A percentile compares a stretch with the other conserved stretches of the same genome.
Evolutionary conservation across 108 stramenopile genomes (phyloP).

Genomic region (Nitzschia sp.): DNA sequence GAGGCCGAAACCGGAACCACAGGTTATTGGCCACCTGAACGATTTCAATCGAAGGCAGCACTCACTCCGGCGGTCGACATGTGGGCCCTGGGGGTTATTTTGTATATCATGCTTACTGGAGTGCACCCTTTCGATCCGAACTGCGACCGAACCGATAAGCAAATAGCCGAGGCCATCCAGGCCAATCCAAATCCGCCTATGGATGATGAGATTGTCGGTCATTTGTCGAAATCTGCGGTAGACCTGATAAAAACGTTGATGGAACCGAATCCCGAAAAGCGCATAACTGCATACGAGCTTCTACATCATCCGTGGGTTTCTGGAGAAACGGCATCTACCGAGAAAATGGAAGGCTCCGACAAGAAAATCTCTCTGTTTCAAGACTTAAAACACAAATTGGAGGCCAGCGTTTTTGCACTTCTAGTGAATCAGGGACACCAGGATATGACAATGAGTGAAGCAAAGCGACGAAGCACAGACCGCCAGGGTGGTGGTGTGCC

Average conservation of each 20-base stretch:
- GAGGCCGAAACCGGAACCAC: conserved; percentile 62
- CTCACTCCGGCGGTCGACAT: conserved; percentile 61
- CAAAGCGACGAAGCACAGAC: conserved; percentile 23
- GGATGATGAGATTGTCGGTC: conserved; percentile 32
- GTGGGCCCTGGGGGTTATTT: conserved; percentile 82
- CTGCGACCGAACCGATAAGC: conserved; percentile 64
- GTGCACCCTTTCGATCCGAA: conserved; percentile 81
- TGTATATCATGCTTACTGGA: conserved; percentile 89
- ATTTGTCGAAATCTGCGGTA: conserved; percentile 69
- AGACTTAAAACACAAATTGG: conserved; percentile 59
- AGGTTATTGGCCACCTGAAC: conserved; percentile 61
- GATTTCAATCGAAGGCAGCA: conserved; percentile 32
- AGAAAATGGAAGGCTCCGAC: conserved; percentile 71
- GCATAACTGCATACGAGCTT: conserved; percentile 76
- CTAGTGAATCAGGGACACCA: conserved; percentile 61
- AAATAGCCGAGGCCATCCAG: conserved; percentile 61
- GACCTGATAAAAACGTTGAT: conserved; percentile 80
- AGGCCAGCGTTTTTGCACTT: conserved; percentile 78
- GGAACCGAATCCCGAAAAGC: conserved; percentile 60
- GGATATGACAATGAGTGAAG: conserved; percentile 47
- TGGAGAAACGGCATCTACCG: conserved; percentile 73
- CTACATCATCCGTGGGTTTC: conserved; percentile 89
- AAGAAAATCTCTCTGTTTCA: conserved; percentile 72
- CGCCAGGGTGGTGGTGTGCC: conserved; percentile 44
- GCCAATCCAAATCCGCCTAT: conserved; percentile 51